Base-by-base conservation (phyloP, 2,329 filamentous ascomycete genomes). In the Nemania sp. region DNA sequence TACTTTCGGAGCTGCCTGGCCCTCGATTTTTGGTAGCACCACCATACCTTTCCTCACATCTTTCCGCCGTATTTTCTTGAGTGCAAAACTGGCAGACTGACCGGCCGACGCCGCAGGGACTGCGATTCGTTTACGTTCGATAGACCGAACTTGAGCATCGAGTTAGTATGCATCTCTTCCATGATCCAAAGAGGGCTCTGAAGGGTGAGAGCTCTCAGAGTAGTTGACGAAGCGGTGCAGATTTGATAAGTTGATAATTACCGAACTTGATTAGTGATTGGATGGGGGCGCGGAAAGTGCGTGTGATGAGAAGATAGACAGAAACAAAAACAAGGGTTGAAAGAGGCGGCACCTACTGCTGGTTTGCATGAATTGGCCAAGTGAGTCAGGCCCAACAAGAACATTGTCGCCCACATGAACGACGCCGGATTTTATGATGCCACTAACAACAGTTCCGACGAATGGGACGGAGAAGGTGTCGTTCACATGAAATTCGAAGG, bases 11-110 rank as follows among this genome's bases (percentile, higher is more conserved):
- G 72, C 80, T 0, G 89, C 85, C 64, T 90, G 83, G 54, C 87
- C 87, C 53, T 96, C 91, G 12, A 88, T 77, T 73, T 93, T 96
- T 46, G 92, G 90, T 32, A 99, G 80, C 4, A 98, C 92, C 1
- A 99, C 95, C 93, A 98, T 98, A 32, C 95, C 95, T 80, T 99
- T 99, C 12, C 95, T 85, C 0, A 99, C 94, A 67, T 98, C 94
- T 75, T 94, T 96, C 43, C 94, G 83, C 50, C 92, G 87, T 2
- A 98, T 84, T 64, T 92, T 89, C 67, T 95, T 93, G 54, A 99
- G 76, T 0, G 95, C 94, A 71, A 99, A 96, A 9, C 90, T 95
- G 0, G 91, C 95, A 29, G 91, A 96, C 76, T 99, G 95, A 0
- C 95, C 95, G 0, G 95, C 95, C 12, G 90, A 91, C 35, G 92